Base-by-base conservation (phyloP, 257 asterid species). In the Solanum chilense region DNA sequence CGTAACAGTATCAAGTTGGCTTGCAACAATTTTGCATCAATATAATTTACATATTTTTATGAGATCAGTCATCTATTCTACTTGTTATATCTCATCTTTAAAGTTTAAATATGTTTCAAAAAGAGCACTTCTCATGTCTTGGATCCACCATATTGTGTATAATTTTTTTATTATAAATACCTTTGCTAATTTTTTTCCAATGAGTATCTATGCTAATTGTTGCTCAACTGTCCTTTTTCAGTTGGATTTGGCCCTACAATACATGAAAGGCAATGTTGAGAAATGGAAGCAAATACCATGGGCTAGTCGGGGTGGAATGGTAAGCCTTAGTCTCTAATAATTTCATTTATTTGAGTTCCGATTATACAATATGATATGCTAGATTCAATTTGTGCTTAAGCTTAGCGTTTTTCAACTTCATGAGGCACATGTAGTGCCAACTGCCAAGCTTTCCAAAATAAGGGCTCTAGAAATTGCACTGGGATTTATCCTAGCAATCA, bases 231-330 rank as follows among this genome's bases (percentile, higher is more conserved):
- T 20, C 44, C 42, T 89, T 85, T 49, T 86, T 90, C 93, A 93
- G 96, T 93, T 93, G 90, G 94, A 91, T 84, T 87, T 93, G 93
- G 94, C 96, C 83, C 76, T 91, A 70, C 86, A 89, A 88, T 91
- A 90, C 84, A 90, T 93, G 80, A 91, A 90, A 87, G 89, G 87
- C 82, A 83, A 90, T 81, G 52, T 90, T 83, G 70, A 90, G 83
- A 93, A 91, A 90, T 92, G 96, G 96, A 92, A 87, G 87, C 84
- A 89, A 84, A 90, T 93, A 90, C 89, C 96, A 84, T 92, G 94
- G 96, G 89, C 82, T 83, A 92, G 91, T 92, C 92, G 96, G 87
- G 94, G 92, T 75, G 96, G 93, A 91, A 91, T 92, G 96, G 96
- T 93, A 90, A 41, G 89, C 87, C 82, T 78, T 78, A 33, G 84